Evolutionary conservation across 306 rosid species (phyloP), one percentile per base, ranked within the genome.

Genomic region (Rosa rugosa): DNA sequence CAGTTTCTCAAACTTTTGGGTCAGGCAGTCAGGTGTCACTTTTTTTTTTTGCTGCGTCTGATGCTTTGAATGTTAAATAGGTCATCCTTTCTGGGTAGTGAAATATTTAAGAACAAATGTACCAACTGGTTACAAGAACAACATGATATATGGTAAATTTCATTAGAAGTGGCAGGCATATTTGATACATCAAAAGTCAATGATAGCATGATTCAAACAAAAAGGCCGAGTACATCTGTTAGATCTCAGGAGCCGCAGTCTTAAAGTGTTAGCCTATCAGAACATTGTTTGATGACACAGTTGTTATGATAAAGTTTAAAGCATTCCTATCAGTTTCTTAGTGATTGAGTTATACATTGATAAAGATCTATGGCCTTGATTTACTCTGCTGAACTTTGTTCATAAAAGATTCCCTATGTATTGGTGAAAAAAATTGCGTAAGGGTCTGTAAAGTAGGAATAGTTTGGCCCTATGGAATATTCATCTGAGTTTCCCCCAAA

Each of bases 101-200:
- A 44, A 44, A 23, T 44, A 69, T 69, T 5, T n/a, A 20, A 68
- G 31, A 20, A 18, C 6, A 42, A n/a, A 57, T 3, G n/a, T 13
- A 23, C 64, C 27, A 22, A 57, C 13, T 23, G n/a, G 64, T 57
- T 57, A 57, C 64, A n/a, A 57, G 64, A 8, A 69, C 3, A 64
- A 69, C 14, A 45, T 69, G 38, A 18, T 70, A 63, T 23, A 25
- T 70, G 3, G n/a, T 51, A n/a, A 50, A 73, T 42, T 72, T 72
- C 53, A 9, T 8, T 31, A 10, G 54, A 22, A 42, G 22, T 46
- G 0, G 75, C 10, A 36, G 36, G 66, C 50, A 12, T 54, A 54
- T 73, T 53, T 12, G n/a, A 20, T n/a, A 18, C 31, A 14, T 73
- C 11, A 54, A 54, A 72, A n/a, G 25, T 36, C 23, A 46, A 40